Base-by-base conservation (phyloP, 345 rosid species). In the Acer negundo region DNA sequence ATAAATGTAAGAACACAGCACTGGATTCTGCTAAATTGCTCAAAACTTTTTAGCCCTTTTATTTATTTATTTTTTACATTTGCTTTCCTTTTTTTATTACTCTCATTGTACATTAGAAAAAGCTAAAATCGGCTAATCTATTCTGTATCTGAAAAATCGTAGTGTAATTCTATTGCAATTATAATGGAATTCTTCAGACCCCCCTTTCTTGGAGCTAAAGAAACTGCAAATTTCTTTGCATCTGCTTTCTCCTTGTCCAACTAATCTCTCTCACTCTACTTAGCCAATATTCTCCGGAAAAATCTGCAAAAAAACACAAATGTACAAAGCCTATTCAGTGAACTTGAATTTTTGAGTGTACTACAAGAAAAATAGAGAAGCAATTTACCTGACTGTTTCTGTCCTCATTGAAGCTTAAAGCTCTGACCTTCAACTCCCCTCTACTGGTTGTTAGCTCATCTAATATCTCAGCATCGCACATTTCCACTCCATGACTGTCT, bases 361-460 rank as follows among this genome's bases (percentile, higher is more conserved):
- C 12, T 46, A 10, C 49, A 46, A 46, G 49, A 13, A 15, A 66
- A 69, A 7, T 6, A 49, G 61, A 63, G 22, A 53, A 5, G 19
- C 23, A 2, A 35, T 9, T 63, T 80, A 82, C 87, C 78, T 79
- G 87, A 58, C 74, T 68, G 17, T 66, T 70, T 42, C 63, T 77
- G 56, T 90, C 91, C 56, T 91, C 91, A 1, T 70, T 80, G 63
- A 89, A 86, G 82, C 97, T 92, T 20, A 83, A 70, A 31, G 80
- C 86, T 81, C 92, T 84, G 22, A 88, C 75, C 78, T 89, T 92
- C 17, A 94, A 23, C 80, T 94, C 98, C 10, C 98, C 97, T 84
- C 94, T 90, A 49, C 89, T 84, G 10, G 98, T 94, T 24, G 97
- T 94, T 75, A 92, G 75, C 83, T 90, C 92, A 23, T 92, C 97